These are phyloP conservation scores for Yamadazyma mexicana DNA, from an alignment of 1,139 yeast species.

Conservation along the genomic window DNA sequence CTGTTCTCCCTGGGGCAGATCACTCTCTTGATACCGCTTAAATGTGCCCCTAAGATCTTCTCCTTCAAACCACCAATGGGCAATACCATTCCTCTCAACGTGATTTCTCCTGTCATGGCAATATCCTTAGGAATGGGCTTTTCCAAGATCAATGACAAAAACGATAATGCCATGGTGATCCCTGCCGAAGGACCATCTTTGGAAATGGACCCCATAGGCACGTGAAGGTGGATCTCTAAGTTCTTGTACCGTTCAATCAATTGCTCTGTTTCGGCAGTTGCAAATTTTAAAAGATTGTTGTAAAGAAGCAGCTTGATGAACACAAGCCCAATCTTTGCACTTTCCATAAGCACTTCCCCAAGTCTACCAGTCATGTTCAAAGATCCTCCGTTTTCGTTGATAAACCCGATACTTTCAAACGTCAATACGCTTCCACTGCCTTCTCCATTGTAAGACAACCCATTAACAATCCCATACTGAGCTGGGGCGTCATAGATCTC, in stretches of 20 bases:
- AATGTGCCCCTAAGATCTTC: constrained; percentile 81
- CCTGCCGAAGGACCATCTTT: constrained; percentile 97
- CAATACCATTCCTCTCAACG: constrained; percentile 78
- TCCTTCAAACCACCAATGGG: constrained; percentile 92
- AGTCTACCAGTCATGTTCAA: constrained; percentile 77
- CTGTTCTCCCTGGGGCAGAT: constrained; percentile 71
- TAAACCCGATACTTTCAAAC: constrained; percentile 74
- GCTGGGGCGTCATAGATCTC: constrained; percentile 28
- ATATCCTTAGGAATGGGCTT: constrained; percentile 65
- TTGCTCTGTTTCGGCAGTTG: constrained; percentile 22
- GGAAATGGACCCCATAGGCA: constrained; percentile 84
- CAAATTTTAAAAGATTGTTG: constrained; percentile 31
- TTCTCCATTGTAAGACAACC: constrained; percentile 82
- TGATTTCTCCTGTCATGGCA: constrained; percentile 95
- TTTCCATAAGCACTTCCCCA: constrained; percentile 81
- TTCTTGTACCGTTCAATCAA: constrained; percentile 47
- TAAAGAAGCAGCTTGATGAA: constrained; percentile 64
- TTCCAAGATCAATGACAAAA: constrained; percentile 68
- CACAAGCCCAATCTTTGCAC: constrained; percentile 76
- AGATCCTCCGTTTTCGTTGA: constrained; percentile 29
- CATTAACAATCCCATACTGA: constrained; percentile 81
- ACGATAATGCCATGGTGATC: constrained; percentile 80
- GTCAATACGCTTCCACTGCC: constrained; percentile 85
- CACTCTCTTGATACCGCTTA: constrained; percentile 60
- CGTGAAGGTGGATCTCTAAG: constrained; percentile 76